Conservation (phyloP, 305 asterid species). For the Rubia balearica region DNA sequence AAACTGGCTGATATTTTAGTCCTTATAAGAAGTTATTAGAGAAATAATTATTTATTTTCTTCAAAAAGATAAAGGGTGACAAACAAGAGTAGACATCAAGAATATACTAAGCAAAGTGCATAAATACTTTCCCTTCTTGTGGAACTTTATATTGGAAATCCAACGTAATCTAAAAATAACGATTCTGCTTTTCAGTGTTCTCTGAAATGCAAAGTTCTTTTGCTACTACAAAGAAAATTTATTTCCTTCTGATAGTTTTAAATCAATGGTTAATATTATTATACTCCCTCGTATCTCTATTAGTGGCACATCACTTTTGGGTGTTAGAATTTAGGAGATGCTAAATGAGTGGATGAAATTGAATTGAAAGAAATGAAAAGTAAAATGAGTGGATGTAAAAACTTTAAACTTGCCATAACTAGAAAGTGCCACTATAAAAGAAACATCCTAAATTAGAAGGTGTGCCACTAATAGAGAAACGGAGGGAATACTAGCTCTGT, state of each 20-base stretch:
- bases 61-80: neutral
- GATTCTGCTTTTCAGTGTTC: neutral
- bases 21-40: neutral
- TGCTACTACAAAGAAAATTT: neutral
- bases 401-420: too few relatives aligned
- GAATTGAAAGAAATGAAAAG: too few relatives aligned
- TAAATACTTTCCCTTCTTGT: neutral
- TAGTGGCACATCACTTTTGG: too few relatives aligned
- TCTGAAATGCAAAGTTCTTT: neutral
- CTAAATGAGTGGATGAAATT: too few relatives aligned
- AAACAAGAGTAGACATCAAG: conserved; percentile 1
- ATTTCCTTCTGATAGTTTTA: neutral
- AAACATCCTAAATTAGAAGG: too few relatives aligned
- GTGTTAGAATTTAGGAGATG: too few relatives aligned
- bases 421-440: too few relatives aligned
- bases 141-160: conserved; percentile 1
- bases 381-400: too few relatives aligned
- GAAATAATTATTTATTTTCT: neutral
- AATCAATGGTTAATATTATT: neutral
- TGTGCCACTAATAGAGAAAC: too few relatives aligned
- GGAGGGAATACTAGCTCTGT: too few relatives aligned
- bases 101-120: neutral
- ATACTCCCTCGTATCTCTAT: too few relatives aligned
- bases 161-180: neutral
- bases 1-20: neutral